Evolutionary conservation across 176 grass and related monocot species (phyloP).

Genomic region (Carex pumila): DNA sequence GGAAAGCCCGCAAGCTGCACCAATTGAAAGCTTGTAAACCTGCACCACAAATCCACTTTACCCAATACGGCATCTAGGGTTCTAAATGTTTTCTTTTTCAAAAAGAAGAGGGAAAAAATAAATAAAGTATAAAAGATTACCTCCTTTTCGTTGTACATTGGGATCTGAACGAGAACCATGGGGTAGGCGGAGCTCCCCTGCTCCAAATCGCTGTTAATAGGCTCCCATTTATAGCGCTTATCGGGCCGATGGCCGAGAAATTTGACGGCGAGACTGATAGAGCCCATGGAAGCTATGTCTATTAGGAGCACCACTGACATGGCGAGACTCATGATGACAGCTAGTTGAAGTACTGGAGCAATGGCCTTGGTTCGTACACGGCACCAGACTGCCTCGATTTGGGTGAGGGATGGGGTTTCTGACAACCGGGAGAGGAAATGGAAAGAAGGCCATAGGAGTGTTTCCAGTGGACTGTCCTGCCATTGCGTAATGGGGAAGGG

Average conservation of each 20-base stretch:
- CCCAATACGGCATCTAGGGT: neutral
- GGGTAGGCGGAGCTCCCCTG: conserved; percentile 40
- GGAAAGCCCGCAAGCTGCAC: conserved; percentile 56
- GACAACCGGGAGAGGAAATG: neutral
- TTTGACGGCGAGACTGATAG: conserved; percentile 42
- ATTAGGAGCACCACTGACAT: conserved; percentile 71
- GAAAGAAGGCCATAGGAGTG: neutral
- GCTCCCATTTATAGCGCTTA: conserved; percentile 36
- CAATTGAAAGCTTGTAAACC: conserved; percentile 96
- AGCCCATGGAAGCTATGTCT: conserved; percentile 61
- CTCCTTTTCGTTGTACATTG: conserved; percentile 97
- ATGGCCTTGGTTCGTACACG: conserved; percentile 39
- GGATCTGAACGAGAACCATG: conserved; percentile 97
- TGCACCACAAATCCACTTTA: conserved; percentile 10
- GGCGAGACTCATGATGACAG: conserved; percentile 32
- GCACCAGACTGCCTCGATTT: conserved; percentile 25
- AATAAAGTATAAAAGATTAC: conserved; percentile 17
- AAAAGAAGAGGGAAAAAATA: neutral
- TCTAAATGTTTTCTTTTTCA: neutral
- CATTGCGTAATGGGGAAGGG: neutral
- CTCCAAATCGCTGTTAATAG: conserved; percentile 29
- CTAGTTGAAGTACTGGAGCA: conserved; percentile 51
- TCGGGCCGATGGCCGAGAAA: conserved; percentile 31
- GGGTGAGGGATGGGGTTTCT: conserved; percentile 9
- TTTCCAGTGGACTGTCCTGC: neutral